phyloP scores from a whole-genome alignment of 1,284 basidiomycete genomes.

The Marasmius tenuissimus region DNA sequence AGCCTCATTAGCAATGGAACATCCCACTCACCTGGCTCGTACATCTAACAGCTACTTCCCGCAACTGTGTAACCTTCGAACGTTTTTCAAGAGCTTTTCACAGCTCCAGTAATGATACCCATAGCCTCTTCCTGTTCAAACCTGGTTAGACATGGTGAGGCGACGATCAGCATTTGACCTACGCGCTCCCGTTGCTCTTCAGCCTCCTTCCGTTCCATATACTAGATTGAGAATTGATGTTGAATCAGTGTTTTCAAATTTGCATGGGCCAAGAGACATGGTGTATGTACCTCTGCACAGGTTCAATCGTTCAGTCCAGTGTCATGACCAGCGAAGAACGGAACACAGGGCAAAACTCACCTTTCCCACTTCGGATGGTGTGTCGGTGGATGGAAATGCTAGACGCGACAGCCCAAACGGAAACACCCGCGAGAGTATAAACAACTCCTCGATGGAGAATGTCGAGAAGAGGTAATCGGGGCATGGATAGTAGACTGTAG shows the following conservation, averaged over 20 bases:
- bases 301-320: neutral
- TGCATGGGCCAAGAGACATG: neutral
- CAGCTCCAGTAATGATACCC: neutral
- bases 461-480: slow-evolving; percentile 16
- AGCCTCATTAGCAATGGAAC: no score
- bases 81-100: neutral
- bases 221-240: neutral
- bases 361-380: slow-evolving; percentile 17
- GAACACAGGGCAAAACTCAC: neutral
- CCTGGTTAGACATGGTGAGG: neutral
- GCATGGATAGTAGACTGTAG: neutral
- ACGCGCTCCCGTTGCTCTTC: slow-evolving; percentile 11
- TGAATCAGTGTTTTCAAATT: no score
- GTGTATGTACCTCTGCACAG: neutral
- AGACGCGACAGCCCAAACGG: slow-evolving; percentile 18
- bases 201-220: slow-evolving; percentile 11
- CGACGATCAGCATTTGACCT: neutral
- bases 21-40: no score
- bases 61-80: no score
- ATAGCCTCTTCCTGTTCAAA: neutral
- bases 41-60: no score
- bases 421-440: slow-evolving; percentile 21
- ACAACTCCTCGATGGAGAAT: slow-evolving; percentile 21
- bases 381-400: slow-evolving; percentile 19
- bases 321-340: neutral